These are phyloP conservation scores for Debaryomyces udenii DNA, from an alignment of 1,139 yeast genomes.

Conservation along the genomic window DNA sequence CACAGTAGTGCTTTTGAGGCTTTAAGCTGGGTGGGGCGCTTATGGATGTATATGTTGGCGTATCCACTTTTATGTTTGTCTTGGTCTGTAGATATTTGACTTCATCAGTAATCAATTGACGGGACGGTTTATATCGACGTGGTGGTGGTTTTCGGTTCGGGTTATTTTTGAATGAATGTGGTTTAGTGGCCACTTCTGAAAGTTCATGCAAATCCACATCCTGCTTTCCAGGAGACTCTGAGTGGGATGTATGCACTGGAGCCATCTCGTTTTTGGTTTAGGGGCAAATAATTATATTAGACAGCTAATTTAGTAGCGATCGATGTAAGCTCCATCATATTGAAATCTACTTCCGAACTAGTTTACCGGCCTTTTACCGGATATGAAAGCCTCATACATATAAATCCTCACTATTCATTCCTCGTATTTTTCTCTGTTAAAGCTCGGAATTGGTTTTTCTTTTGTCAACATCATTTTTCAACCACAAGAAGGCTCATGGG, in stretches of 20 bases:
- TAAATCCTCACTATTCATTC: neutral
- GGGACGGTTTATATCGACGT: slow-evolving; percentile 73
- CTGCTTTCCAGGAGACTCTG: slow-evolving; percentile 12
- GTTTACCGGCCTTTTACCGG: neutral
- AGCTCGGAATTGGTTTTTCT: too few species aligned
- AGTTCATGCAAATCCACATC: slow-evolving; percentile 34
- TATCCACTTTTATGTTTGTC: slow-evolving; percentile 42
- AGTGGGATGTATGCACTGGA: slow-evolving; percentile 9
- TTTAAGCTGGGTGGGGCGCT: slow-evolving; percentile 87
- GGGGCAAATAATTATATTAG: neutral
- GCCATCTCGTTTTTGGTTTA: slow-evolving; percentile 1
- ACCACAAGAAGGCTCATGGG: too few species aligned
- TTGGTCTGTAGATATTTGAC: slow-evolving; percentile 56
- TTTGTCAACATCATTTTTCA: too few species aligned
- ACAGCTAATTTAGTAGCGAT: too few species aligned
- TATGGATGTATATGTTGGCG: slow-evolving; percentile 63
- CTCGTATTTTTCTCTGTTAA: neutral
- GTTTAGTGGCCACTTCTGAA: slow-evolving; percentile 45
- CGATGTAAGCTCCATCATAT: too few species aligned
- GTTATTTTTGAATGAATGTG: slow-evolving; percentile 57
- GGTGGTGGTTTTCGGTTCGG: slow-evolving; percentile 50
- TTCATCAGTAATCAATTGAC: slow-evolving; percentile 81
- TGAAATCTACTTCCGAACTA: neutral
- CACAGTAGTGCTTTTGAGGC: slow-evolving; percentile 88
- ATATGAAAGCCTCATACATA: neutral